Evolutionary conservation across 345 rosid genomes (phyloP), one percentile per base, ranked within the genome.

Genomic region (Hibiscus tridactylites): DNA sequence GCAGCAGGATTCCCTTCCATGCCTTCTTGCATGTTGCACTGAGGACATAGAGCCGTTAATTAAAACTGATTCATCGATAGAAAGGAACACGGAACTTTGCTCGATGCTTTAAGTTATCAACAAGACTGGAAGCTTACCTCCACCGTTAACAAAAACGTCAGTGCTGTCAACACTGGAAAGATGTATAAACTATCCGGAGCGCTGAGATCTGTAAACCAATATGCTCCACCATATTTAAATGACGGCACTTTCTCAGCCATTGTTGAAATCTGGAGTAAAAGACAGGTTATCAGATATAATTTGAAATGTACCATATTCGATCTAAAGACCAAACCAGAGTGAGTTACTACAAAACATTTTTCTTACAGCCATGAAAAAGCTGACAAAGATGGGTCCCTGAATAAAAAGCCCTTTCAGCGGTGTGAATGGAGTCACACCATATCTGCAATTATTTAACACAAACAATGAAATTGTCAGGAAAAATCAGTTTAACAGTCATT

Each of bases 241-340:
- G 99, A 92, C 10, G 91, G 89, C 65, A 92, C 87, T 73, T 95
- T 95, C 79, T 92, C 97, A 19, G 84, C 93, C 99, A 92, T 95
- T 70, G 86, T 90, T 39, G 84, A 26, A 65, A 94, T 81, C 98
- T 90, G 84, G 35, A 39, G 19, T 15, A 39, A 3, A 50, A 74
- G 11, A 76, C 24, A 61, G 53, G 28, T 19, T 29, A 53, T 19
- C 37, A 4, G 37, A 29, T 62, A 79, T 31, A 72, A 28, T 61
- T 64, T 1, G 31, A 63, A 72, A 65, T 6, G 56, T 26, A 65
- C 31, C 52, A 42, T 6, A 66, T 39, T 26, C 16, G 31, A 47
- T 46, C 13, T 31, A 10, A 37, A 53, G 35, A 66, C 49, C 29
- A 53, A 64, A 64, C 37, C 13, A 64, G 4, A 50, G 67, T 13